Conservation (phyloP, 2,329 filamentous ascomycete genomes). For the Trichoderma sp. region DNA sequence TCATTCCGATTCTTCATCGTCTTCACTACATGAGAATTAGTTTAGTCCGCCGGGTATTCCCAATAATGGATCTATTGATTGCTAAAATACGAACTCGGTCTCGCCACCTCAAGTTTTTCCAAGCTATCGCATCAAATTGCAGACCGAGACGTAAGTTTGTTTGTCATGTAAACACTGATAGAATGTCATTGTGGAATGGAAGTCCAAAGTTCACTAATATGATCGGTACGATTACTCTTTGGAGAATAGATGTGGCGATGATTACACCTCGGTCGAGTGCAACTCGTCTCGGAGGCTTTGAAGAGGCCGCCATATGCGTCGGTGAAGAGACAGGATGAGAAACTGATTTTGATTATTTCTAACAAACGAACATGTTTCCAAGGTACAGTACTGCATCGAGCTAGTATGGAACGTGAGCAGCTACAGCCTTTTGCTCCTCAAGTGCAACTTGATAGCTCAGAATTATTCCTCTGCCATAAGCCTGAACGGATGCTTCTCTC, state of each 20-base stretch:
- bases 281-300: background rate
- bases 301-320: background rate
- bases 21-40: background rate
- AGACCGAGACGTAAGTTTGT: background rate
- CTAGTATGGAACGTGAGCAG: background rate
- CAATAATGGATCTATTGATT: background rate
- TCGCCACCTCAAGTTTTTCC: background rate
- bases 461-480: background rate
- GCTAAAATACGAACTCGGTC: background rate
- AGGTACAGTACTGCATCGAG: background rate
- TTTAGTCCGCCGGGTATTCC: background rate
- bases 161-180: background rate
- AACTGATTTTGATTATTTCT: background rate
- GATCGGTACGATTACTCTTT: background rate
- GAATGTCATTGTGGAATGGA: background rate
- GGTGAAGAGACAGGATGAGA: background rate
- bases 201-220: background rate
- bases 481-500: background rate
- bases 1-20: background rate
- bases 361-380: background rate
- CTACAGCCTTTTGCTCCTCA: background rate
- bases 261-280: background rate
- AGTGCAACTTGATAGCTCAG: background rate
- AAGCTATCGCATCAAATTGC: background rate
- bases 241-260: background rate